These are phyloP conservation scores for Neonectria faginata DNA, from an alignment of 2,329 filamentous ascomycete genomes.

Conservation along the genomic window DNA sequence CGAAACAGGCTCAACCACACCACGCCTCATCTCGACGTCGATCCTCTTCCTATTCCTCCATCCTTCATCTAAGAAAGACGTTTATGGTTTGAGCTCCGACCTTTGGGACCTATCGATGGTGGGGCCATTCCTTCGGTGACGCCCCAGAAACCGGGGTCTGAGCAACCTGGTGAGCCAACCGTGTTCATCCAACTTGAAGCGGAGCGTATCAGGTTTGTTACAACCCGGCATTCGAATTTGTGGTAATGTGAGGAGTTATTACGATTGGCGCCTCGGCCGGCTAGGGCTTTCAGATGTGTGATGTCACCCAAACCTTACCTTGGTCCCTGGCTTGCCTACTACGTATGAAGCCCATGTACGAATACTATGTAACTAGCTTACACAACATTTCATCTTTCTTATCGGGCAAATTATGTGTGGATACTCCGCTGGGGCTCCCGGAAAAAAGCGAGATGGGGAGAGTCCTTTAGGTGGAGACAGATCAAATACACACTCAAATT, in stretches of 20 bases:
- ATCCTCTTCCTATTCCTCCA: constrained; percentile 5
- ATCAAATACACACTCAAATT: constrained; percentile 5
- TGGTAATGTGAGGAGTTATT: background rate
- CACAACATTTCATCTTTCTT: background rate
- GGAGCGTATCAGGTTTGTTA: constrained; percentile 16
- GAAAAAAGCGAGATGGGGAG: constrained; percentile 2
- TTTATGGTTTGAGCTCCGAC: constrained; percentile 14
- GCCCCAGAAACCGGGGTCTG: constrained; percentile 15
- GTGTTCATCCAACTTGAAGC: constrained; percentile 6
- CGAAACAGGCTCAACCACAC: constrained; percentile 9
- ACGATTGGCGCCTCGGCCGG: background rate
- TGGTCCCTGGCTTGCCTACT: background rate
- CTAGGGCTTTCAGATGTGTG: background rate
- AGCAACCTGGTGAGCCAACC: constrained; percentile 15
- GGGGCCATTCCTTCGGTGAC: constrained; percentile 20
- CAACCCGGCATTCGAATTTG: background rate
- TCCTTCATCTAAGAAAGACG: constrained; percentile 5
- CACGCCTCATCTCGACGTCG: background rate
- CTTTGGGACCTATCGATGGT: constrained; percentile 13
- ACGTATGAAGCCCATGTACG: background rate
- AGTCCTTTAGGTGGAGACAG: constrained; percentile 2
- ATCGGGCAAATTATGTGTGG: constrained; percentile 1
- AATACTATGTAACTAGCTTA: background rate
- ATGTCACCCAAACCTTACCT: background rate
- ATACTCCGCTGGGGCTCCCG: background rate